Evolutionary conservation across 2,329 filamentous ascomycete genomes (phyloP).

Genomic region (Colletotrichum limetticola): DNA sequence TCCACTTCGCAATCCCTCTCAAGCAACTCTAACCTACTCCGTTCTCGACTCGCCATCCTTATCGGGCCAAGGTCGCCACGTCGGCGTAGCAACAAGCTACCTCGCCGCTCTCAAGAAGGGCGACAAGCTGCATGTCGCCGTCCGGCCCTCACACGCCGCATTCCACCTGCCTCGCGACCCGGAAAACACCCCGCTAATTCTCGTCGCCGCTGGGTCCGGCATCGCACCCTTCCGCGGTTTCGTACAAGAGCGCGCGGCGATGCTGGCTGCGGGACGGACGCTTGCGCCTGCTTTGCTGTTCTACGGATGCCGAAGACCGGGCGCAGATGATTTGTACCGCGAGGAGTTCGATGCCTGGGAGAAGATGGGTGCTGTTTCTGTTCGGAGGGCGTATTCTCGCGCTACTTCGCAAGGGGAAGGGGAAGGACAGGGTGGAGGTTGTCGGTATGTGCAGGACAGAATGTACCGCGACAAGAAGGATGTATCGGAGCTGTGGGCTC

Average conservation of each 20-base stretch:
- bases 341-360: constrained; percentile 59
- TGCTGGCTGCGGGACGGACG: constrained; percentile 55
- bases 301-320: constrained; percentile 56
- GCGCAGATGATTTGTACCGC: constrained; percentile 57
- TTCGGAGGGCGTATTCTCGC: constrained; percentile 67
- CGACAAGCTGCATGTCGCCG: constrained; percentile 61
- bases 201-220: constrained; percentile 54
- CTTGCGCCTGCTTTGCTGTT: constrained; percentile 57
- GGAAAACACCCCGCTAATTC: constrained; percentile 53
- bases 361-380: constrained; percentile 58
- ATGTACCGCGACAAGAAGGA: constrained; percentile 47
- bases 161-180: constrained; percentile 55
- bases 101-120: constrained; percentile 59
- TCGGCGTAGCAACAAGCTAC: constrained; percentile 72
- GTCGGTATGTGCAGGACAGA: constrained; percentile 58
- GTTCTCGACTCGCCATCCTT: constrained; percentile 65
- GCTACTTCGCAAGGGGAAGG: constrained; percentile 25
- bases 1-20: constrained; percentile 64
- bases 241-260: constrained; percentile 43
- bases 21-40: constrained; percentile 71
- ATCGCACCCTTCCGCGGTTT: constrained; percentile 43
- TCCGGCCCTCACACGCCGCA: constrained; percentile 50
- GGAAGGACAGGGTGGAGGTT: constrained; percentile 53
- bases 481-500: constrained; percentile 46
- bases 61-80: constrained; percentile 59